Evolutionary conservation across 768 basidiomycete genomes (phyloP), one percentile per base, ranked within the genome.

Genomic region (Amanita rubescens): DNA sequence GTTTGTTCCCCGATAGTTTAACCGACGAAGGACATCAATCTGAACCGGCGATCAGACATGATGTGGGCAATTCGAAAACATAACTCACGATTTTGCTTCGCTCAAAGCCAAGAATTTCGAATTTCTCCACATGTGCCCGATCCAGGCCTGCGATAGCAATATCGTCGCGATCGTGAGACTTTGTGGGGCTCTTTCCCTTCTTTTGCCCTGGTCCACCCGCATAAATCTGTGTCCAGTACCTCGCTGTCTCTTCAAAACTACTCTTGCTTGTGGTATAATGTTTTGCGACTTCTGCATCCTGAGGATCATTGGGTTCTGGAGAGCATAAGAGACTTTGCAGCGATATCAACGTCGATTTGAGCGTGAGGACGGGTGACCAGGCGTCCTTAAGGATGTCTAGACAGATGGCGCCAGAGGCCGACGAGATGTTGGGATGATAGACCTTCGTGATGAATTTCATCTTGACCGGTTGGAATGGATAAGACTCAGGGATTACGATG

Each of bases 361-460:
- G 85, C 1, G 94, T 96, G 54, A 96, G 80, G 30, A 97, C 93
- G 42, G 94, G 91, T 6, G 86, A 89, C 91, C 91, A 94, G n/a
- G 90, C 89, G 62, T 96, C 93, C 58, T 80, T 83, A 65, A 85
- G 75, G 66, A 85, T 88, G 70, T 93, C 91, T 53, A 93, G 82
- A 69, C 94, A 97, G 71, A 97, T 97, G 42, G 91, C 93, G 46
- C 94, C 94, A 2, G 90, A 92, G 32, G 87, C 89, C 20, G 91
- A 94, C 17, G 93, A 95, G 37, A 98, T 78, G 63, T 98, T 98
- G 3, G 94, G 94, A 66, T 98, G 93, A 66, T 93, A 96, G 25
- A 95, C 87, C 68, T 93, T 93, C 34, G 94, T 98, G 57, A 95
- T 84, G 71, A 98, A 97, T 67, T 94, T 94, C 92, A 97, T 96